These are phyloP conservation scores for Rosa lucieae DNA, from an alignment of 306 rosid genomes.

Conservation along the genomic window DNA sequence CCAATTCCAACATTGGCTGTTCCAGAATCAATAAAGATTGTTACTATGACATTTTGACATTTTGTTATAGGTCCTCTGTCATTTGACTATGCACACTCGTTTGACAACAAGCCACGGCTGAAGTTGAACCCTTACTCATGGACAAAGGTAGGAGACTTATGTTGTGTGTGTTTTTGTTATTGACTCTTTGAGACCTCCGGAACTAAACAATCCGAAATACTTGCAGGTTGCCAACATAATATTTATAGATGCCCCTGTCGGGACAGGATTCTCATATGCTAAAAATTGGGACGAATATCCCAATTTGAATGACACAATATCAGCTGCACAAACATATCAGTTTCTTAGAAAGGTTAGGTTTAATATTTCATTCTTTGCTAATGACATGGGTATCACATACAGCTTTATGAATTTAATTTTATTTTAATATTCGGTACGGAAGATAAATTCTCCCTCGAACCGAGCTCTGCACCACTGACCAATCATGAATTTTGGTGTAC, in stretches of 20 bases:
- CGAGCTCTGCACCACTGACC: no score
- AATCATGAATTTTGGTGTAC: no score
- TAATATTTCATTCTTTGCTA: no score
- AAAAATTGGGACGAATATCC: not conserved
- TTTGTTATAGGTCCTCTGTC: not conserved
- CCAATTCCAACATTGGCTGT: no score
- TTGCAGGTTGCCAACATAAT: constrained; percentile 17
- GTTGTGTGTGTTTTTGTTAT: not conserved
- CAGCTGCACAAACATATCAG: constrained; percentile 1
- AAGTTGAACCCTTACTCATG: constrained; percentile 41
- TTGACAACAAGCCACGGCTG: not conserved
- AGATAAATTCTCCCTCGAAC: no score
- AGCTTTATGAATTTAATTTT: no score
- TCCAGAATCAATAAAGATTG: no score
- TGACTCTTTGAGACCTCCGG: no score
- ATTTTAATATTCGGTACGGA: no score
- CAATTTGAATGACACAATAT: not conserved
- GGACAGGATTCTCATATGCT: constrained; percentile 21
- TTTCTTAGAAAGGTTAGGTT: constrained; percentile 4
- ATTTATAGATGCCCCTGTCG: constrained; percentile 23
- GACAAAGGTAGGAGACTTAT: constrained; percentile 18
- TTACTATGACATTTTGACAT: no score
- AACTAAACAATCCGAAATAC: no score
- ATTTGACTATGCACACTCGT: not conserved
- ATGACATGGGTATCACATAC: no score